A percentile compares a stretch with the other conserved stretches of the same genome.
Evolutionary conservation across 176 grass and related monocot species (phyloP).

Genomic region (barley (Hordeum vulgare)): MorexV3_pseudomolecules_assembly NC_058524.1:234553588-234554087

Average conservation of each 20-base stretch:
- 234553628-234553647: constrained; percentile 22
- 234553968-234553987: background rate
- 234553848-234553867: constrained; percentile 23
- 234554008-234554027: constrained; percentile 3
- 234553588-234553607: constrained; percentile 12
- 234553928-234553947: background rate
- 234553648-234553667: background rate
- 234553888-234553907: constrained; percentile 23
- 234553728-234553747: background rate
- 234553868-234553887: background rate
- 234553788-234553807: constrained; percentile 20
- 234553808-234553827: constrained; percentile 37
- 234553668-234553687: constrained; percentile 32
- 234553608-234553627: background rate
- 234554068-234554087: constrained; percentile 65
- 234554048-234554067: constrained; percentile 56
- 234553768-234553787: constrained; percentile 9
- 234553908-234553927: constrained; percentile 56
- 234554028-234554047: constrained; percentile 1
- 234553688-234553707: constrained; percentile 23
- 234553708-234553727: background rate
- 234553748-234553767: background rate
- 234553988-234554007: background rate
- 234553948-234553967: constrained; percentile 3
- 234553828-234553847: constrained; percentile 31